Evolutionary conservation across 2,329 filamentous ascomycete genomes (phyloP), one percentile per base, ranked within the genome.

Genomic region (Myriangium duriaei): DNA sequence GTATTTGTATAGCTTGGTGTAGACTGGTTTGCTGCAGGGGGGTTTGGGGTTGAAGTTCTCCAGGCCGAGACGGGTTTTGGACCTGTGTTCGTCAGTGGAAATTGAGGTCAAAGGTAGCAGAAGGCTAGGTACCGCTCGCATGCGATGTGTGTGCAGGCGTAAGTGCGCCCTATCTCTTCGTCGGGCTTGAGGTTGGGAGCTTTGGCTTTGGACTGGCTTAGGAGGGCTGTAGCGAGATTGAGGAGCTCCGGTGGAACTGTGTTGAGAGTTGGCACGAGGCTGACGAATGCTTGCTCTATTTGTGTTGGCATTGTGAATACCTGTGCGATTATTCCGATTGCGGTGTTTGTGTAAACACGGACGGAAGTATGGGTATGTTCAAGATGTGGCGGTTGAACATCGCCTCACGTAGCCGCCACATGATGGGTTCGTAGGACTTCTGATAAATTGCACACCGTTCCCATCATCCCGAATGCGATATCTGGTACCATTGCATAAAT

Each of bases 81-180:
- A 67, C 37, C 85, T 38, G 12, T 24, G 12, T 12, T 1, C 14
- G 7, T 43, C 42, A 12, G 46, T 42, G 2, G 39, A 24, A n/a
- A n/a, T n/a, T n/a, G n/a, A n/a, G n/a, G n/a, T n/a, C n/a, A n/a
- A n/a, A n/a, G n/a, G n/a, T n/a, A n/a, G n/a, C n/a, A n/a, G n/a
- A n/a, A n/a, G n/a, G n/a, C 11, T 11, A 61, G 10, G 11, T 39
- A 83, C 81, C 83, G 74, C 49, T 88, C 84, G 54, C 87, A 96
- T 13, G 91, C 91, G 43, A 98, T 72, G 59, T 94, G 79, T 11
- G 83, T 81, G 56, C 86, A 94, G 3, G 80, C 81, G 57, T 91
- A 91, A 4, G 74, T 70, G 13, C 87, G 72, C n/a, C 80, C 84
- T 46, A 91, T 76, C 57, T 95, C 87, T 57, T 94, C 86, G 40